phyloP scores from a whole-genome alignment of 2,329 filamentous ascomycete species.

The Xylariaceae sp. region DNA sequence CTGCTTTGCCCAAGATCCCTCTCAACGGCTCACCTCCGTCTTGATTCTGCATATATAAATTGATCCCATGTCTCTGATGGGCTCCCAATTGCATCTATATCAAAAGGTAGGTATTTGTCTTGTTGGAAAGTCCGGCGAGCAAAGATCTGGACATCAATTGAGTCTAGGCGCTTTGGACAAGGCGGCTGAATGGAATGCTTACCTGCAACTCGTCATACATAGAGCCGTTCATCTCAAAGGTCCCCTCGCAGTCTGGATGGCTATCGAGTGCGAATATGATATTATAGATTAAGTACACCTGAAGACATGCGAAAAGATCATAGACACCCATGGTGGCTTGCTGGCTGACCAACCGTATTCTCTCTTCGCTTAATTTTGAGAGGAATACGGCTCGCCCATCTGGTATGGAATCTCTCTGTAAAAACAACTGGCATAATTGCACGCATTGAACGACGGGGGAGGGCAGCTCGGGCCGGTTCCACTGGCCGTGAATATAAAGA shows the following conservation, averaged over 20 bases:
- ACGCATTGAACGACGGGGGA: conserved; percentile 15
- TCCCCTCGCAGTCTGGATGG: no score
- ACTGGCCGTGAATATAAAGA: conserved; percentile 23
- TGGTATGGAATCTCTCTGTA: not conserved
- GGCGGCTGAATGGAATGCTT: no score
- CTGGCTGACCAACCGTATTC: conserved; percentile 8
- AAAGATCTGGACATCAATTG: not conserved
- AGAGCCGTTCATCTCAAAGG: no score
- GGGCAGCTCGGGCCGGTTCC: conserved; percentile 16
- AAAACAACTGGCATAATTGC: conserved; percentile 15
- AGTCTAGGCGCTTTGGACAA: no score
- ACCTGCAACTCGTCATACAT: no score
- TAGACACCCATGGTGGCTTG: conserved; percentile 3
- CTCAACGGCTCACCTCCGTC: conserved; percentile 20
- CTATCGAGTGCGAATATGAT: conserved; percentile 17
- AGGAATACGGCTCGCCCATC: conserved; percentile 10
- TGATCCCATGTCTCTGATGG: conserved; percentile 23
- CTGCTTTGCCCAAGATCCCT: no score
- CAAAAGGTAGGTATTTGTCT: conserved; percentile 14
- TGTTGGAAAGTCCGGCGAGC: conserved; percentile 6
- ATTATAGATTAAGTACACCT: conserved; percentile 18
- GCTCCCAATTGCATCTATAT: conserved; percentile 14
- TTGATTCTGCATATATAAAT: conserved; percentile 23
- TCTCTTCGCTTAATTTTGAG: conserved; percentile 17
- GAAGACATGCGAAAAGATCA: conserved; percentile 15